phyloP scores from a whole-genome alignment of 495 filamentous ascomycete species.

The Penicillium canescens region DNA sequence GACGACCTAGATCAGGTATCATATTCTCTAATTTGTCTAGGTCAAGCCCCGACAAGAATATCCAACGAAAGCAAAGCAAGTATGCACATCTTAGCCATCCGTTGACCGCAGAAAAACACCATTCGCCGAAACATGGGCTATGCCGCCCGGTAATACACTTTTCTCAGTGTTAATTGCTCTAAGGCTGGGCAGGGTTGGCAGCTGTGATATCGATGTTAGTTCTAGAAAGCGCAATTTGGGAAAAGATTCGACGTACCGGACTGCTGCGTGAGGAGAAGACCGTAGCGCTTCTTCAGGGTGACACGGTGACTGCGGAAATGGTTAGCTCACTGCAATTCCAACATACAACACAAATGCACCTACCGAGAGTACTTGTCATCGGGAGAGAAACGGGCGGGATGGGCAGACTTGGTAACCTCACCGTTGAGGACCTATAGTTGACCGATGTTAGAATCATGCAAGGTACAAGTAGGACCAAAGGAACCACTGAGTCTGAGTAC shows the following conservation, averaged over 20 bases:
- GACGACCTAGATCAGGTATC: conserved; percentile 9
- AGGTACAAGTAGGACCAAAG: conserved; percentile 29
- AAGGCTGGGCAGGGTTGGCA: conserved; percentile 26
- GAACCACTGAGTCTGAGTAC: neutral
- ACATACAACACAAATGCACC: conserved; percentile 13
- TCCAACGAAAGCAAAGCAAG: conserved; percentile 9
- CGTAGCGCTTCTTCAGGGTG: conserved; percentile 88
- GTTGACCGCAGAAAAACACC: conserved; percentile 43
- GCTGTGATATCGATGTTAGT: conserved; percentile 26
- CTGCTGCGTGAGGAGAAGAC: conserved; percentile 81
- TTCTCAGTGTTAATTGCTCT: conserved; percentile 18
- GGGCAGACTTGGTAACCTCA: conserved; percentile 89
- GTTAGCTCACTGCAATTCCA: conserved; percentile 10
- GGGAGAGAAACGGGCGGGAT: conserved; percentile 94
- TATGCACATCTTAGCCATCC: conserved; percentile 31
- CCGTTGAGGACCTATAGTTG: conserved; percentile 48
- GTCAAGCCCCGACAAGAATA: conserved; percentile 4
- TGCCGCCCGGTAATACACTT: conserved; percentile 33
- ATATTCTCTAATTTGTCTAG: conserved; percentile 8
- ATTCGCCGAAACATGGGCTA: conserved; percentile 41
- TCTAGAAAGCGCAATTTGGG: neutral
- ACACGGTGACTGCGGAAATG: conserved; percentile 69
- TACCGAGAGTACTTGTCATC: conserved; percentile 96
- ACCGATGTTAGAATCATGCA: neutral
- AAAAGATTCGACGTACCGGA: conserved; percentile 36